Evolutionary conservation across 805 yeast species (phyloP), one percentile per base, ranked within the genome.

Genomic region (Spathaspora sp.): DNA sequence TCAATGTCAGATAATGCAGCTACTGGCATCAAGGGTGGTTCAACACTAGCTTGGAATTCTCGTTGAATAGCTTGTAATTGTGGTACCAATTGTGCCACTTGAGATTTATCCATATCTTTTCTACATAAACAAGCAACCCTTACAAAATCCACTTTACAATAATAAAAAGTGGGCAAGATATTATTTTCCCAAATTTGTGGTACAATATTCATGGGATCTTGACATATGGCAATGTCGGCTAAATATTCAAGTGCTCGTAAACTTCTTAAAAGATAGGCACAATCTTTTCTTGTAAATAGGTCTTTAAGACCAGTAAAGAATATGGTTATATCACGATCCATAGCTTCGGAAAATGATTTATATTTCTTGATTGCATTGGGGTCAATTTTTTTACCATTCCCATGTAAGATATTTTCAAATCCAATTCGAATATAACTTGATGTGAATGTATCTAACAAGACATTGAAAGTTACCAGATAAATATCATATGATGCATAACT

Each of bases 121-220:
- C 78, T 71, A 60, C 73, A 78, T 56, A 75, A 72, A 49, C 91
- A 74, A 42, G 90, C 78, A 12, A 84, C 83, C 44, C 79, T 80
- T 43, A 92, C 76, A 60, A 90, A 80, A 48, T 81, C 85, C 7
- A 85, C 69, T 0, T 96, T 91, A 52, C 92, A 84, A 64, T 89
- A 91, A 70, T 89, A 85, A 71, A 85, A 90, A 42, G 78, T 79
- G 11, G 73, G 72, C 49, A 90, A 70, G 39, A 87, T 79, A 44
- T 78, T 81, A 50, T 60, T 66, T 60, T 75, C 75, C 84, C 91
- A 87, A 50, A 80, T 75, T 26, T 67, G 70, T 1, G 77, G 76
- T 11, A 73, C 67, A 16, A 59, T 58, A 20, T 57, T 62, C 53
- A 58, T 48, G 8, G 75, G 69, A 44, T 70, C 64, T n/a, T 65